Conservation (phyloP, 1,284 basidiomycete species). For the Ceratobasidium sp. region DNA sequence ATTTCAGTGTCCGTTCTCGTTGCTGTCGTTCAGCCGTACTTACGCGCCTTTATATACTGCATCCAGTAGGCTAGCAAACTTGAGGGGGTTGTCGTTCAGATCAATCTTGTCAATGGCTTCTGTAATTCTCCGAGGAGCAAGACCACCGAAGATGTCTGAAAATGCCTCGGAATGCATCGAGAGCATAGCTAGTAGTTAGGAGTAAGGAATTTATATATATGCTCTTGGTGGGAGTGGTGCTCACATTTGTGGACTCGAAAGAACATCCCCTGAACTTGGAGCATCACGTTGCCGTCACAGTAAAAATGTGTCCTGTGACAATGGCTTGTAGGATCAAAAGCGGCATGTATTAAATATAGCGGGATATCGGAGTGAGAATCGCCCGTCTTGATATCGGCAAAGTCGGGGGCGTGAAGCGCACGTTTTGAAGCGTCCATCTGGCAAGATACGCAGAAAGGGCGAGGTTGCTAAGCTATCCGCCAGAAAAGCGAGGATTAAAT, state of each 20-base stretch:
- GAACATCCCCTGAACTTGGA: neutral
- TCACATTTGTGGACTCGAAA: constrained; percentile 5
- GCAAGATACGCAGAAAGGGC: neutral
- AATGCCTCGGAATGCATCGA: neutral
- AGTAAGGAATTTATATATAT: neutral
- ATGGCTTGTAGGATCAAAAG: neutral
- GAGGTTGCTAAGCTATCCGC: neutral
- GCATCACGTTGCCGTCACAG: neutral
- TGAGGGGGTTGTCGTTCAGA: neutral
- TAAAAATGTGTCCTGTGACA: neutral
- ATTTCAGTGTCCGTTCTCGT: neutral
- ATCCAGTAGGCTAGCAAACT: neutral
- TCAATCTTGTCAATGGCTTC: neutral
- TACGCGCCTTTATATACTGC: neutral
- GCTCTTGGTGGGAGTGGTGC: neutral
- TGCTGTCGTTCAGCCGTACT: neutral
- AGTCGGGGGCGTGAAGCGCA: neutral
- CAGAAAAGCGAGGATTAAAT: neutral
- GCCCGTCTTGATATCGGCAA: too few species aligned
- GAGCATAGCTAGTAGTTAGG: neutral
- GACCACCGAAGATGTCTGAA: neutral
- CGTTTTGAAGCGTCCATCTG: neutral
- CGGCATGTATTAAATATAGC: neutral
- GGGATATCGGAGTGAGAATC: too few species aligned
- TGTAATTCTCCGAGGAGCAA: neutral